Evolutionary conservation across 306 rosid genomes (phyloP).

Genomic region (Leucaena leucocephala): DNA sequence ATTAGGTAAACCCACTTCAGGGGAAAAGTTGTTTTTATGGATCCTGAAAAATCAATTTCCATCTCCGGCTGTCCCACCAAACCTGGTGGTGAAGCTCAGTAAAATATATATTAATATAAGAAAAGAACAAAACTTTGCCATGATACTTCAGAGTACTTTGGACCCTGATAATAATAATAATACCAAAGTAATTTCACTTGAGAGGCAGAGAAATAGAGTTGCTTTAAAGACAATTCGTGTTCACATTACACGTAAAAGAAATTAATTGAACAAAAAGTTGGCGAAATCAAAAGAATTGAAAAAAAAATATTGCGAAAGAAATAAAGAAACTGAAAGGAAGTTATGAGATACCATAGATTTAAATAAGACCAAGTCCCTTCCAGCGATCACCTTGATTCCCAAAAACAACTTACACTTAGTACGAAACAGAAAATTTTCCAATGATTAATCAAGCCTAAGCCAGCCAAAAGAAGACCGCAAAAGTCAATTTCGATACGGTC

Average conservation of each 20-base stretch:
- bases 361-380: not conserved
- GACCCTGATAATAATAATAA: not conserved
- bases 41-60: not conserved
- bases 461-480: not conserved
- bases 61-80: not conserved
- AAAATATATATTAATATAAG: not conserved
- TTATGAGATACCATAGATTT: not conserved
- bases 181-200: not conserved
- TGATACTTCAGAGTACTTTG: not conserved
- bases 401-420: not conserved
- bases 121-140: not conserved
- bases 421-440: not conserved
- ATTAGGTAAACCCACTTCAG: not conserved
- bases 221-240: not conserved
- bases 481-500: not conserved
- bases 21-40: not conserved
- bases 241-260: not conserved
- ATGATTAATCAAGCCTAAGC: not conserved
- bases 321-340: not conserved
- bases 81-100: slow-evolving; percentile 12
- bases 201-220: no score
- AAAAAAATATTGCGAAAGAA: not conserved
- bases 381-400: not conserved
- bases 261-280: not conserved
- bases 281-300: not conserved